Percentiles rank a stretch among this genome's conserved stretches.
Evolutionary conservation across 2,329 filamentous ascomycete species (phyloP).

Genomic region (Fusarium irregulare): DNA sequence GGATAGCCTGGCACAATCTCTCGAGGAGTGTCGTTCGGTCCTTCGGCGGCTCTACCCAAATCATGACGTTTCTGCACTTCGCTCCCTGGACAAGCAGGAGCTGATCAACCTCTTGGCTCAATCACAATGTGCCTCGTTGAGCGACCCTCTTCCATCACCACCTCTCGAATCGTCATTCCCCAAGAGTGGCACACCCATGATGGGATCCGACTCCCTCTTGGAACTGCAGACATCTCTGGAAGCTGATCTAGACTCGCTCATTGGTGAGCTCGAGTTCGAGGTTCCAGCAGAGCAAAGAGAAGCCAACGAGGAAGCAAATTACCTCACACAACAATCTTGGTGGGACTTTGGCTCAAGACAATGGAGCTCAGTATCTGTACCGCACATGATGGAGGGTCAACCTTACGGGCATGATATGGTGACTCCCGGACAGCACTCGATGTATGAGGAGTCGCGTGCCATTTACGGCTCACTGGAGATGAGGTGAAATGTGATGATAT

Average conservation of each 20-base stretch:
- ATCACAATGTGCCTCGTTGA: slow-evolving; percentile 54
- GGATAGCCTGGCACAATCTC: slow-evolving; percentile 71
- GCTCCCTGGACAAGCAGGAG: slow-evolving; percentile 67
- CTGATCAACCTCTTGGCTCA: slow-evolving; percentile 67
- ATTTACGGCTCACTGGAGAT: slow-evolving; percentile 29
- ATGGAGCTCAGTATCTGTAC: slow-evolving; percentile 32
- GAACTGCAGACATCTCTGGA: slow-evolving; percentile 38
- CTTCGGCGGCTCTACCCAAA: slow-evolving; percentile 66
- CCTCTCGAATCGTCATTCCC: slow-evolving; percentile 63
- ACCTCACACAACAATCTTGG: slow-evolving; percentile 31
- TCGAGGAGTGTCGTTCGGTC: slow-evolving; percentile 68
- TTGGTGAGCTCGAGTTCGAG: slow-evolving; percentile 38
- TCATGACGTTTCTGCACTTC: slow-evolving; percentile 63
- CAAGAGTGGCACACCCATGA: slow-evolving; percentile 59
- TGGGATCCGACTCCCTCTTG: slow-evolving; percentile 29
- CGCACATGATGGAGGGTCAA: slow-evolving; percentile 23
- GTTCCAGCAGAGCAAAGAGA: slow-evolving; percentile 32
- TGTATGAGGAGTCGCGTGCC: slow-evolving; percentile 28
- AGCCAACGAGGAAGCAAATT: slow-evolving; percentile 15
- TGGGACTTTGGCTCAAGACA: slow-evolving; percentile 33
- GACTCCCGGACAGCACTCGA: slow-evolving; percentile 23
- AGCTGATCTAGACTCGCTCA: slow-evolving; percentile 38
- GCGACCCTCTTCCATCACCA: slow-evolving; percentile 62
- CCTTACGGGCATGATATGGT: slow-evolving; percentile 26
- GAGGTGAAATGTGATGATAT: background rate